phyloP scores from a whole-genome alignment of 2,329 filamentous ascomycete species.

The Ambrosiella beaveri region DNA sequence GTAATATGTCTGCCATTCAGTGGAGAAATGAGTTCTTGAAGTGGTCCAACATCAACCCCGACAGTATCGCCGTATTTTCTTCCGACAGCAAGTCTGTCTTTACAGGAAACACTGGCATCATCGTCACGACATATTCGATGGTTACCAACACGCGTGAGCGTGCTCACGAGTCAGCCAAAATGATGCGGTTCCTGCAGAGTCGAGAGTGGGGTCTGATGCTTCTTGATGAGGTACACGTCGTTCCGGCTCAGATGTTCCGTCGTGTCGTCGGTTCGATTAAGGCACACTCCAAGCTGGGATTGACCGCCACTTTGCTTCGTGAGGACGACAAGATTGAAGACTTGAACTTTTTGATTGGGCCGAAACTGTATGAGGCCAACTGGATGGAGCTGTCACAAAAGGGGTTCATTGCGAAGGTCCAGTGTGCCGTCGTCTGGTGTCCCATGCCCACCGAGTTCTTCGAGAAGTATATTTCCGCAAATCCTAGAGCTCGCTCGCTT shows the following conservation, averaged over 20 bases:
- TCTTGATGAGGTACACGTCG: slow-evolving; percentile 93
- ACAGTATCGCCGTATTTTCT: slow-evolving; percentile 88
- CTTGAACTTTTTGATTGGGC: slow-evolving; percentile 91
- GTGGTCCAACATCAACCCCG: slow-evolving; percentile 88
- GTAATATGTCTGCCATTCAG: slow-evolving; percentile 93
- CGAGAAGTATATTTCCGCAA: slow-evolving; percentile 69
- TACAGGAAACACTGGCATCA: slow-evolving; percentile 78
- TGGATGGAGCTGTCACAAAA: slow-evolving; percentile 98
- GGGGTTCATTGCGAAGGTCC: slow-evolving; percentile 89
- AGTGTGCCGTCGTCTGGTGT: slow-evolving; percentile 98
- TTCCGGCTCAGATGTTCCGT: slow-evolving; percentile 89
- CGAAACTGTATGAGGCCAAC: slow-evolving; percentile 94
- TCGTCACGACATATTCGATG: slow-evolving; percentile 97
- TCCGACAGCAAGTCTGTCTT: slow-evolving; percentile 82
- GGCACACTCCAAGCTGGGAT: slow-evolving; percentile 82
- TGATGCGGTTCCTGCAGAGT: slow-evolving; percentile 83
- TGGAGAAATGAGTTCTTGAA: slow-evolving; percentile 95
- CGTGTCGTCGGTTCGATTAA: slow-evolving; percentile 87
- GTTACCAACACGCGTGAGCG: slow-evolving; percentile 79
- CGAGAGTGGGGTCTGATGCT: slow-evolving; percentile 97
- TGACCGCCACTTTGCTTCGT: slow-evolving; percentile 83
- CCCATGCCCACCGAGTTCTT: slow-evolving; percentile 99
- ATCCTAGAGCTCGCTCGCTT: slow-evolving; percentile 29
- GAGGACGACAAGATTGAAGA: slow-evolving; percentile 98
- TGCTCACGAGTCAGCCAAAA: slow-evolving; percentile 85